Evolutionary conservation across 306 rosid genomes (phyloP).

Genomic region (Adenanthera pavonina): DNA sequence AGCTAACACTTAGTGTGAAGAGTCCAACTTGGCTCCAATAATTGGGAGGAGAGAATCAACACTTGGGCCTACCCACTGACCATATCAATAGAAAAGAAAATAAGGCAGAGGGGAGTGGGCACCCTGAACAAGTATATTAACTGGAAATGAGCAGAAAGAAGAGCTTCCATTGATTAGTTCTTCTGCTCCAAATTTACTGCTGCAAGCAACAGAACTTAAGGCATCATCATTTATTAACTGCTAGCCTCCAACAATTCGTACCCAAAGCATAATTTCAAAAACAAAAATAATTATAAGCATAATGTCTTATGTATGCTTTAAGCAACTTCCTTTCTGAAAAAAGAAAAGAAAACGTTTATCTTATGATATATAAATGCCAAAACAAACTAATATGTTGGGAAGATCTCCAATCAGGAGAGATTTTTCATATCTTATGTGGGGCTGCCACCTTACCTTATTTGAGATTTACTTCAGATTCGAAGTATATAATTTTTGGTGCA

Average conservation of each 20-base stretch:
- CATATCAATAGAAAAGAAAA: background rate
- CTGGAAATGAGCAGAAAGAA: slow-evolving; percentile 32
- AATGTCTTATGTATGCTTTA: background rate
- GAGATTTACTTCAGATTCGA: background rate
- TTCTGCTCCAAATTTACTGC: slow-evolving; percentile 37
- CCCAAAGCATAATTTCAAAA: slow-evolving; percentile 35
- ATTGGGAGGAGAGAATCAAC: background rate
- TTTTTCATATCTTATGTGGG: background rate
- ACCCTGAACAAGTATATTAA: slow-evolving; percentile 21
- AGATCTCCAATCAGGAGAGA: background rate
- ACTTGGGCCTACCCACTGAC: background rate
- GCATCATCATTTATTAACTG: background rate
- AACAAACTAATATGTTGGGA: background rate
- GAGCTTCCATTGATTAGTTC: slow-evolving; percentile 26
- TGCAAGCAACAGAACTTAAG: slow-evolving; percentile 23
- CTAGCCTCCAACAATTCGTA: slow-evolving; percentile 19
- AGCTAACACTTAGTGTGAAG: background rate
- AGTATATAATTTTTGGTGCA: background rate
- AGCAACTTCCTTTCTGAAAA: slow-evolving; percentile 28
- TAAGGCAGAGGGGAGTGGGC: slow-evolving; percentile 30
- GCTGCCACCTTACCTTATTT: background rate
- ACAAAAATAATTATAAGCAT: background rate
- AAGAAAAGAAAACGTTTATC: background rate
- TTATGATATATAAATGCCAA: background rate
- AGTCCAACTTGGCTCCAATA: background rate